Base-by-base conservation (phyloP, 768 basidiomycete species). In the Xerocomus potaroensis region DNA sequence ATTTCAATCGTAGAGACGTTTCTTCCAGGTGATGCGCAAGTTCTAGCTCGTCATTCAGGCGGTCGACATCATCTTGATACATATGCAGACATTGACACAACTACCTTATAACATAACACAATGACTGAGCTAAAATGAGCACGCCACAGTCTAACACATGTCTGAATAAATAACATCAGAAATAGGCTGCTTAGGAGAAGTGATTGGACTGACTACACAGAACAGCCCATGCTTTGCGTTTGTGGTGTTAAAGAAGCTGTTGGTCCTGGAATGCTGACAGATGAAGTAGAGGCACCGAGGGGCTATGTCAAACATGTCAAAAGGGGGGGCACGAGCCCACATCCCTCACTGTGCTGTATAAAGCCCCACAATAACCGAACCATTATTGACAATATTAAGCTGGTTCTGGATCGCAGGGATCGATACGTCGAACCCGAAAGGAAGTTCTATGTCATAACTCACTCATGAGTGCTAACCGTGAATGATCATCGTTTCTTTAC, bases 391-490 rank as follows among this genome's bases (percentile, higher is more conserved):
- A 51, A 88, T 80, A 19, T 74, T 76, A 56, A 88, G 86, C 26
- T 72, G 65, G 55, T 88, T 87, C 58, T 77, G 68, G 26, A 88
- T 86, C 48, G 83, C 62, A 23, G 69, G 73, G 42, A 87, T 78
- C 1, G 68, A 66, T 15, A 86, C 8, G 22, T 66, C 66, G 62
- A 88, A 88, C 9, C 86, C 86, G 50, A 88, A 88, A 26, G 86
- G 86, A 30, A 88, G 65, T 51, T 75, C 83, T 84, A 48, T 35
- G 44, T 32, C 40, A n/a, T 15, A 41, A 43, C 3, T 34, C 27
- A 48, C 47, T 38, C 18, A 27, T 43, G 4, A 55, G 26, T 23
- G 44, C 14, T 34, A 24, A n/a, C n/a, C 23, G 38, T 12, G 44
- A 18, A 45, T n/a, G 26, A 30, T 10, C 12, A 47, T 23, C 16